These are phyloP conservation scores for Kodamaea sp. DNA, from an alignment of 1,139 yeast species.

Conservation along the genomic window DNA sequence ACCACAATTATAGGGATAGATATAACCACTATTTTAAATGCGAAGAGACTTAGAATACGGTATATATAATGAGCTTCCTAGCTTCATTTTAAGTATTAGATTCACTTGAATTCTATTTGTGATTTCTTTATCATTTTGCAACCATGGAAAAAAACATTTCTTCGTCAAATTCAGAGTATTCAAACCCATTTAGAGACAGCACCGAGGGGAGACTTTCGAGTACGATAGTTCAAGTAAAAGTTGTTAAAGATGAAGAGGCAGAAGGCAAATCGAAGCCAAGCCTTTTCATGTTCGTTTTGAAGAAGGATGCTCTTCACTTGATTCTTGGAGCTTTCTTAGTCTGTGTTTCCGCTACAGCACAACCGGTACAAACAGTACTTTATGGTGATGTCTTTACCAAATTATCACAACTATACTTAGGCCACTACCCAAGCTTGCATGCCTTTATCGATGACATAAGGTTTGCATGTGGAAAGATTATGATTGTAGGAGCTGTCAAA, in stretches of 20 bases:
- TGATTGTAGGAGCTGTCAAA: slow-evolving; percentile 55
- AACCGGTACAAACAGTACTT: slow-evolving; percentile 62
- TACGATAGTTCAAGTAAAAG: too few species aligned
- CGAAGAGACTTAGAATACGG: too few species aligned
- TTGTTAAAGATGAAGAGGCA: neutral
- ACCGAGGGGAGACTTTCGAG: too few species aligned
- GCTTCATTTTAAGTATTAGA: too few species aligned
- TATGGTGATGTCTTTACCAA: slow-evolving; percentile 62
- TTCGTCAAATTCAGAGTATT: too few species aligned
- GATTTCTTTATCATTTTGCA: too few species aligned
- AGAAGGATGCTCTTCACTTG: slow-evolving; percentile 23
- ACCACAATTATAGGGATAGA: too few species aligned
- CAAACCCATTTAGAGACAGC: too few species aligned
- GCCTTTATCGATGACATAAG: slow-evolving; percentile 44
- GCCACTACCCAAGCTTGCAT: slow-evolving; percentile 21
- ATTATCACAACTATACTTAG: slow-evolving; percentile 37
- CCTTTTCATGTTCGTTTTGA: slow-evolving; percentile 26
- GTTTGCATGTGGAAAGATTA: slow-evolving; percentile 49
- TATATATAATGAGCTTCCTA: too few species aligned
- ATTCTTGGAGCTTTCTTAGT: slow-evolving; percentile 23
- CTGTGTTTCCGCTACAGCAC: slow-evolving; percentile 45
- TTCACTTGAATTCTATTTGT: too few species aligned
- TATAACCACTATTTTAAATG: too few species aligned
- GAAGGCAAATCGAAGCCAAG: slow-evolving; percentile 1
- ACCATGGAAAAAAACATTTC: too few species aligned